A percentile compares a stretch with the other conserved stretches of the same genome.
Conservation (phyloP, 768 basidiomycete species). For the Cytidiella melzeri region DNA sequence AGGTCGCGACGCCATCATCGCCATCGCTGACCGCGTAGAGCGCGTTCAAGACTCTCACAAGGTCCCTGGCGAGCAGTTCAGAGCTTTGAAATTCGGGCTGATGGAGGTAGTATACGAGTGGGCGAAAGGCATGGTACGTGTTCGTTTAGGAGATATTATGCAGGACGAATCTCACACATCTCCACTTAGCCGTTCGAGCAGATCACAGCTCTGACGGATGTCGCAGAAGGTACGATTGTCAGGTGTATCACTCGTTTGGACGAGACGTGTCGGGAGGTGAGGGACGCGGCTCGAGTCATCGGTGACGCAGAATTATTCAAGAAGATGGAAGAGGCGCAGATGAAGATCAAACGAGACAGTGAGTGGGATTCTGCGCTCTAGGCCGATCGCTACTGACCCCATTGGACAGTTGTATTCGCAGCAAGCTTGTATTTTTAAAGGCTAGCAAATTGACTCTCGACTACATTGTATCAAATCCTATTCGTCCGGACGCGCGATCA, state of each 20-base stretch:
- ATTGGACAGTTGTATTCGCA: slow-evolving; percentile 67
- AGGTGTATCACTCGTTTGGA: slow-evolving; percentile 93
- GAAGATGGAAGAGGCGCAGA: slow-evolving; percentile 96
- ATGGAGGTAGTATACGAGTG: slow-evolving; percentile 98
- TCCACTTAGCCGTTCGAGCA: slow-evolving; percentile 82
- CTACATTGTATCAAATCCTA: too few relatives aligned
- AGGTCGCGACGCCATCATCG: slow-evolving; percentile 73
- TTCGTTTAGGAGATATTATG: neutral
- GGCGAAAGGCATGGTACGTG: slow-evolving; percentile 93
- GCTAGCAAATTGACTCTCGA: too few relatives aligned
- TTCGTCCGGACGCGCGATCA: too few relatives aligned
- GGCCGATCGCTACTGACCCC: neutral
- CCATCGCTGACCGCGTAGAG: slow-evolving; percentile 73
- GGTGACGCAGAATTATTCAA: slow-evolving; percentile 94
- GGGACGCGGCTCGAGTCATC: slow-evolving; percentile 95
- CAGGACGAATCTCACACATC: neutral
- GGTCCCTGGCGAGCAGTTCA: slow-evolving; percentile 74
- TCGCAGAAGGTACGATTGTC: slow-evolving; percentile 95
- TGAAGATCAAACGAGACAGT: slow-evolving; percentile 95
- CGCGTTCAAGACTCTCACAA: slow-evolving; percentile 75
- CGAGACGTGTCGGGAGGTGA: slow-evolving; percentile 93
- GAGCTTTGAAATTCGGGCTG: slow-evolving; percentile 83
- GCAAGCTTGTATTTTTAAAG: slow-evolving; percentile 85
- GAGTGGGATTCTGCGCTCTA: slow-evolving; percentile 39
- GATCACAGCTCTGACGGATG: slow-evolving; percentile 88